phyloP scores from a whole-genome alignment of 2,329 filamentous ascomycete species.

The Pseudogymnoascus sp. region DNA sequence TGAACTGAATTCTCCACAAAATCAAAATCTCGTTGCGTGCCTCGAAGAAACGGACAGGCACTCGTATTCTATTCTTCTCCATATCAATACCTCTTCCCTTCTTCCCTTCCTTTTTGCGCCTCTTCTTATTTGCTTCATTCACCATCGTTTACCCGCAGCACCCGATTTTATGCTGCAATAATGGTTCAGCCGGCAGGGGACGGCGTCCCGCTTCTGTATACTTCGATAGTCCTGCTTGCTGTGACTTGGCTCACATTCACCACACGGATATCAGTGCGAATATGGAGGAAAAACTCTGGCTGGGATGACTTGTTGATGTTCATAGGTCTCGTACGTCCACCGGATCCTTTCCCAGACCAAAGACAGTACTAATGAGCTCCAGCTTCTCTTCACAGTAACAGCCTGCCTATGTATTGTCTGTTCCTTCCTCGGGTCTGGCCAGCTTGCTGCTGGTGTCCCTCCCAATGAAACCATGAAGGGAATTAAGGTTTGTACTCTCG shows the following conservation, averaged over 20 bases:
- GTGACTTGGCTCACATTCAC: constrained; percentile 25
- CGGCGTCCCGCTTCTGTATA: constrained; percentile 25
- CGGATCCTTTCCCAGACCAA: background rate
- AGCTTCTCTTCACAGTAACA: constrained; percentile 28
- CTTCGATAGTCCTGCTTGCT: constrained; percentile 23
- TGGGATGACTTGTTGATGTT: constrained; percentile 27
- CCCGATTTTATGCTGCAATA: constrained; percentile 13
- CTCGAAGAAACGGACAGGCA: background rate
- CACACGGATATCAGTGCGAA: constrained; percentile 22
- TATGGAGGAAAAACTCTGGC: constrained; percentile 26
- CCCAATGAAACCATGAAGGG: constrained; percentile 20
- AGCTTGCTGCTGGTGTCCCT: constrained; percentile 19
- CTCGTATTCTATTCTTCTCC: background rate
- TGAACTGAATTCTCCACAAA: constrained; percentile 2
- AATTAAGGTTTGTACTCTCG: constrained; percentile 21
- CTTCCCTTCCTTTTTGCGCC: background rate
- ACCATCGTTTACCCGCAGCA: background rate
- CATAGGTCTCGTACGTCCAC: constrained; percentile 24
- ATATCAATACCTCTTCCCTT: constrained; percentile 8
- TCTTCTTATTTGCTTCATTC: constrained; percentile 1
- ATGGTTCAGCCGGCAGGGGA: constrained; percentile 26
- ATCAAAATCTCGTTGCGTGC: background rate
- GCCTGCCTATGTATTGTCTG: constrained; percentile 26
- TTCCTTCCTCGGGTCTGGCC: constrained; percentile 28
- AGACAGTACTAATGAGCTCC: constrained; percentile 13